phyloP scores from a whole-genome alignment of 1,284 basidiomycete species.

The Malassezia yamatoensis region DNA sequence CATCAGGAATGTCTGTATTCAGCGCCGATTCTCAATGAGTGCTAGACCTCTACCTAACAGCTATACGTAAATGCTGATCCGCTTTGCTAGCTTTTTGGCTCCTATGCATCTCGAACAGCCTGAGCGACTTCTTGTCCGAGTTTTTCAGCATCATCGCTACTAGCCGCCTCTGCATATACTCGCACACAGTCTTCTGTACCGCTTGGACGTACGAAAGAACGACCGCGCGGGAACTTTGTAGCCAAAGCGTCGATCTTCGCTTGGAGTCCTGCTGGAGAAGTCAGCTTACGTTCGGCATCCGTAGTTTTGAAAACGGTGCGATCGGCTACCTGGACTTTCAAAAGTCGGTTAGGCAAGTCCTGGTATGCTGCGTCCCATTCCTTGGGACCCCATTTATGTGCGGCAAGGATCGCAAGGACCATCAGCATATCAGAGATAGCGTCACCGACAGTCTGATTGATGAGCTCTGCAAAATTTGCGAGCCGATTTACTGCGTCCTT shows the following conservation, averaged over 20 bases:
- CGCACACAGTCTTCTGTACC: slow-evolving; percentile 97
- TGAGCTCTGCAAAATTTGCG: slow-evolving; percentile 62
- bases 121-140: slow-evolving; percentile 34
- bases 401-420: slow-evolving; percentile 81
- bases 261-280: slow-evolving; percentile 71
- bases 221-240: slow-evolving; percentile 67
- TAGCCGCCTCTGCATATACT: slow-evolving; percentile 86
- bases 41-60: no score
- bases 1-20: no score
- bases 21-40: no score
- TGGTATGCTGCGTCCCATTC: slow-evolving; percentile 91
- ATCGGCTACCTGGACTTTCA: slow-evolving; percentile 83
- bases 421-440: slow-evolving; percentile 92
- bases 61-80: no score
- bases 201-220: slow-evolving; percentile 88
- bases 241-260: slow-evolving; percentile 75
- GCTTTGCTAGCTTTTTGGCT: no score
- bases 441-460: slow-evolving; percentile 98
- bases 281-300: slow-evolving; percentile 83
- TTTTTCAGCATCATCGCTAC: slow-evolving; percentile 61
- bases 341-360: slow-evolving; percentile 89
- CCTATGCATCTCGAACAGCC: slow-evolving; percentile 21
- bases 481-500: slow-evolving; percentile 51
- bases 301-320: slow-evolving; percentile 76
- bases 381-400: slow-evolving; percentile 52